Evolutionary conservation across 2,329 filamentous ascomycete genomes (phyloP).

Genomic region (Diaporthe australafricana): DNA sequence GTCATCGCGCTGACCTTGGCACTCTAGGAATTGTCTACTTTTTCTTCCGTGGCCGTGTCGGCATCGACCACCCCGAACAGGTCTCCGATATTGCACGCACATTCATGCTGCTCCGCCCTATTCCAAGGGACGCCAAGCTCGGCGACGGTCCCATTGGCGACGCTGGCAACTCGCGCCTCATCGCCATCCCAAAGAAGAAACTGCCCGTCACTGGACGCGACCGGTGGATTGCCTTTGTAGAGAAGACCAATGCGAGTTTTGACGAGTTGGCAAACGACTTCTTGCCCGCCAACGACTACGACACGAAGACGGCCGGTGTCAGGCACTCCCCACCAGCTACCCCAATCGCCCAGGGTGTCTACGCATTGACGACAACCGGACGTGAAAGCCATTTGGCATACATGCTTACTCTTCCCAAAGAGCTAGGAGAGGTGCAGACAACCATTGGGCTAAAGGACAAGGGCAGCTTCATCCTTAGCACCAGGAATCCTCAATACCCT

Average conservation of each 20-base stretch:
- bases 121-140: conserved; percentile 77
- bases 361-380: conserved; percentile 80
- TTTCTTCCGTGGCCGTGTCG: conserved; percentile 84
- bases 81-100: conserved; percentile 81
- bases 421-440: conserved; percentile 78
- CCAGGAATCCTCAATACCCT: conserved; percentile 81
- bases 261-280: conserved; percentile 79
- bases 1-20: not conserved
- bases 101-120: conserved; percentile 82
- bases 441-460: conserved; percentile 78
- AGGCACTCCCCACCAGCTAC: conserved; percentile 76
- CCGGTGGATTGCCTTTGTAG: conserved; percentile 84
- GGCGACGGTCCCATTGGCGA: conserved; percentile 61
- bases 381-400: conserved; percentile 83
- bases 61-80: conserved; percentile 75
- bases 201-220: conserved; percentile 77
- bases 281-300: conserved; percentile 74
- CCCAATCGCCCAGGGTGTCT: conserved; percentile 87
- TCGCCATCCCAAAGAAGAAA: conserved; percentile 86
- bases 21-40: conserved; percentile 84
- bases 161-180: conserved; percentile 73
- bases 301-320: conserved; percentile 79
- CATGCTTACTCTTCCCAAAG: conserved; percentile 78
- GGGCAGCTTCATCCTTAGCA: conserved; percentile 82
- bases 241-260: conserved; percentile 76